Evolutionary conservation across 2,329 filamentous ascomycete genomes (phyloP).

Genomic region (Ceratocystis albifundus): DNA sequence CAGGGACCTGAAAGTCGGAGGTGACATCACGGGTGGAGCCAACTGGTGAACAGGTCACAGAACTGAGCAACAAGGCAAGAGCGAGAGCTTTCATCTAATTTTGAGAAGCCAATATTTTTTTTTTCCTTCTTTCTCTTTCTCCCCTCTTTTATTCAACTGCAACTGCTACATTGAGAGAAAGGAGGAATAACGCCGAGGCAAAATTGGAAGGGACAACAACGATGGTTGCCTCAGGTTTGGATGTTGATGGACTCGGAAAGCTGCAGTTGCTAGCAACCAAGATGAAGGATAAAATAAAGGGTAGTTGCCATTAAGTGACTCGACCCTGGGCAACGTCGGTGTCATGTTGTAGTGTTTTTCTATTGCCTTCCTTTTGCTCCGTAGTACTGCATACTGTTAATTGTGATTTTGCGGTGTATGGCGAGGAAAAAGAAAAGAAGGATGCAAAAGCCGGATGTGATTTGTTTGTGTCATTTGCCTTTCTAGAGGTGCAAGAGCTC

Average conservation of each 20-base stretch:
- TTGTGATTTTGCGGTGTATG: neutral
- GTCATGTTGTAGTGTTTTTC: neutral
- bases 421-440: neutral
- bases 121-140: too few species aligned
- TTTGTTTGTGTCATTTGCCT: neutral
- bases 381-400: neutral
- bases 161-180: neutral
- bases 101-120: neutral
- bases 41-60: neutral
- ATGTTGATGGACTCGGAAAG: neutral
- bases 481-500: too few species aligned
- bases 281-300: neutral
- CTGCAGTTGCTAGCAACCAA: neutral
- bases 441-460: neutral
- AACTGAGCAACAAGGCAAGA: neutral
- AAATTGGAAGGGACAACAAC: neutral
- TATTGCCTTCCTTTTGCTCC: neutral
- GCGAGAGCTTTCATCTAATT: neutral
- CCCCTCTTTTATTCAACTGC: neutral
- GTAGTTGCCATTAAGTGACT: conserved; percentile 1
- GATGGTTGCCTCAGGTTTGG: neutral
- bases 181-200: neutral
- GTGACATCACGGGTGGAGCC: conserved; percentile 9
- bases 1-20: conserved; percentile 2
- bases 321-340: neutral